Base-by-base conservation (phyloP, 2,329 filamentous ascomycete species). In the Pseudopithomyces maydicus region DNA sequence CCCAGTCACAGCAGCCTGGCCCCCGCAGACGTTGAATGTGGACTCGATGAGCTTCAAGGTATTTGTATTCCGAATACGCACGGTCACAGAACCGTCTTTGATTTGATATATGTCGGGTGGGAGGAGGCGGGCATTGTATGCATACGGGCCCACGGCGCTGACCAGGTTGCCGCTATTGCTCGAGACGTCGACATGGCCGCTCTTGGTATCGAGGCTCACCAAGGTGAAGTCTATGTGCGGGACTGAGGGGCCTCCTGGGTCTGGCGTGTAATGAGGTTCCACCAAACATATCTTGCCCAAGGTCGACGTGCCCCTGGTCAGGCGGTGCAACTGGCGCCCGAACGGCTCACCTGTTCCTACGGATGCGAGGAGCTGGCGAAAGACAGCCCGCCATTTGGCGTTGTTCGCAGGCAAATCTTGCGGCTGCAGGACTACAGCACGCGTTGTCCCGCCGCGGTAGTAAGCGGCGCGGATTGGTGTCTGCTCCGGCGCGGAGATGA, bases 151-250 rank as follows among this genome's bases (percentile, higher is more conserved):
- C 44, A 91, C 82, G 0, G 85, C 82, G 39, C 84, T 81, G 6
- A 81, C 85, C 87, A 92, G 89, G 70, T 91, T 91, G n/a, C 89
- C 89, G 69, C 89, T 91, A 65, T 91, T 92, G 22, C 88, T 86
- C 0, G 86, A 85, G 65, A 85, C 82, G 66, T 91, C 89, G 2
- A 92, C 80, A 32, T 78, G 75, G 4, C 78, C 77, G 63, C 88
- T 81, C 51, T 83, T 82, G 52, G 91, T 83, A 2, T 88, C 88
- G 6, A 91, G 78, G 38, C 88, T 85, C 1, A 88, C 84, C 69
- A 92, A 92, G 0, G 88, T 92, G 67, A 88, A 91, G 57, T 90
- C 85, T 12, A 91, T 79, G 61, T 90, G 84, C 12, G 63, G 26
- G 20, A 57, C 52, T 42, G 58, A 39, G 15, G 57, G 51, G 1